Base-by-base conservation (phyloP, 2,329 filamentous ascomycete species). In the Nothopassalora personata region DNA sequence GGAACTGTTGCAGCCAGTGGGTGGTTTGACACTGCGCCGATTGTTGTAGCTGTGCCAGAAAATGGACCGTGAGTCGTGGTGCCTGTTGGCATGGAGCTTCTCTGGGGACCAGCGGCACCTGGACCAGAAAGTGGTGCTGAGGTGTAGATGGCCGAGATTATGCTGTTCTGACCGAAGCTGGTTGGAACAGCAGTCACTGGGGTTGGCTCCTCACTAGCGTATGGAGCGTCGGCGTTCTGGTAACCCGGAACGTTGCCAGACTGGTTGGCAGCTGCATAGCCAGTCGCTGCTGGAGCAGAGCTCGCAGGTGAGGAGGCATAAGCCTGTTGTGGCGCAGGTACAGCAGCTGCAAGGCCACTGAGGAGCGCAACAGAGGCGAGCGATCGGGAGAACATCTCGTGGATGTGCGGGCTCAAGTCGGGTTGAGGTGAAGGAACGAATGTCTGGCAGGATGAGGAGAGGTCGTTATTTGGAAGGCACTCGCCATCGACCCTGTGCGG, bases 61-160 rank as follows among this genome's bases (percentile, higher is more conserved):
- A 79, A 93, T 0, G 87, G 81, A 0, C 88, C 88, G 70, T 93
- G 88, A 4, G 81, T 83, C 2, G 86, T 87, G 5, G 84, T 77
- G 31, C 87, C 82, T 39, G 80, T 83, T 13, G 80, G 72, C 57
- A 79, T 72, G 49, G 65, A 76, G 75, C 77, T 82, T 54, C 78
- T 69, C 59, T 79, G 74, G 4, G 82, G 76, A 36, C 71, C 74
- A 34, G 72, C 75, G 51, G 74, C 71, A 47, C 72, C 66, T 43
- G 71, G 56, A 43, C 47, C 69, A 65, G 50, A 72, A 9, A 36
- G 66, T 59, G 67, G 71, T 43, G 69, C 69, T 6, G 57, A 61
- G 53, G 67, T 73, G 50, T 62, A 43, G 61, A 73, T 70, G 57
- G 75, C 76, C 47, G 74, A 66, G 52, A 80, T 67, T 54, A 74